A percentile compares a stretch with the other conserved stretches of the same genome.
Conservation (phyloP, 495 filamentous ascomycete species). For the Podospora appendiculata region DNA sequence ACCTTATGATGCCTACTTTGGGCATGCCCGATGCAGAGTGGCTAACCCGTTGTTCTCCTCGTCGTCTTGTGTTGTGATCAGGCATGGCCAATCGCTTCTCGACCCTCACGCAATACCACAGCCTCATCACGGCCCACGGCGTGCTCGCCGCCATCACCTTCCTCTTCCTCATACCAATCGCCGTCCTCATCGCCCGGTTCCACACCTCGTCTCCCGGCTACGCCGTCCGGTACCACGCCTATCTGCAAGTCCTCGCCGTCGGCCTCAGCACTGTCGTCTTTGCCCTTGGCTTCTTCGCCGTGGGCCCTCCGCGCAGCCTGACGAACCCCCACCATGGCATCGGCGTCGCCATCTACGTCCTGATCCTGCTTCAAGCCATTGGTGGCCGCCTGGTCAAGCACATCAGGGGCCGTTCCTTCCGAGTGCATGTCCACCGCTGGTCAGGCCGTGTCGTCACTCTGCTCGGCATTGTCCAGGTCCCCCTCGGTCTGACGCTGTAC, state of each 20-base stretch:
- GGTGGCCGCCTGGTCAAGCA: conserved; percentile 67
- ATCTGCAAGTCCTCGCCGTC: conserved; percentile 76
- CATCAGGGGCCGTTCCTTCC: conserved; percentile 51
- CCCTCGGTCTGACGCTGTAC: conserved; percentile 84
- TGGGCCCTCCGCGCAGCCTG: conserved; percentile 66
- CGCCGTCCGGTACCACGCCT: conserved; percentile 74
- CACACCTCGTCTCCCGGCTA: conserved; percentile 47
- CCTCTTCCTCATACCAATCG: conserved; percentile 70
- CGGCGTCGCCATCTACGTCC: conserved; percentile 78
- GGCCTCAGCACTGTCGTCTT: conserved; percentile 65
- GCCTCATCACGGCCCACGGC: conserved; percentile 74
- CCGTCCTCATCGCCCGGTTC: conserved; percentile 74
- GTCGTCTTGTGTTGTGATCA: conserved; percentile 25
- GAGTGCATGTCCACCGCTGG: conserved; percentile 83
- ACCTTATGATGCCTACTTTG: too few relatives aligned
- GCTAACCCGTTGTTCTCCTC: too few relatives aligned
- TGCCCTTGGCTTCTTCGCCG: conserved; percentile 69
- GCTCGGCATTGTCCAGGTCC: conserved; percentile 79
- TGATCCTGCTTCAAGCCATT: conserved; percentile 72
- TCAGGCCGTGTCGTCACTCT: conserved; percentile 67
- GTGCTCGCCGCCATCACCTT: conserved; percentile 84
- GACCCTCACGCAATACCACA: conserved; percentile 66
- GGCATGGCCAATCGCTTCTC: conserved; percentile 90
- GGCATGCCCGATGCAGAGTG: too few relatives aligned
- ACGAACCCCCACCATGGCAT: conserved; percentile 96